Conservation (phyloP, 2,329 filamentous ascomycete species). For the Paramyrothecium sp. region DNA sequence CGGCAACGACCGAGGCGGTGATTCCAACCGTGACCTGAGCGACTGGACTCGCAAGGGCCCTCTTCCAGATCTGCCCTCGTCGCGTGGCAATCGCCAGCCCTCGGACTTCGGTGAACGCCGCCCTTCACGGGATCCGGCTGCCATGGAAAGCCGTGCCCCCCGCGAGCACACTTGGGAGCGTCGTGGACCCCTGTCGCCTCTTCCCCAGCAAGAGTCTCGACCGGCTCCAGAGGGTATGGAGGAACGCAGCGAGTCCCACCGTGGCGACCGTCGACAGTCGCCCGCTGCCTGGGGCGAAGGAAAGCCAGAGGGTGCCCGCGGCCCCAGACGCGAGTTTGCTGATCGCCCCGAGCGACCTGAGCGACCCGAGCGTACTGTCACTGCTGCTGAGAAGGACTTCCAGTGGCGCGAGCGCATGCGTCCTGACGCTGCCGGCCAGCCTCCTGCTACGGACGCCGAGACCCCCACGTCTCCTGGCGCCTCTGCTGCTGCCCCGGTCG, state of each 20-base stretch:
- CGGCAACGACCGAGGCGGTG: conserved; percentile 54
- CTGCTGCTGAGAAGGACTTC: conserved; percentile 87
- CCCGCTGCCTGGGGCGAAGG: conserved; percentile 77
- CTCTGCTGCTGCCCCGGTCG: conserved; percentile 46
- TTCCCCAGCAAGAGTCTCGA: conserved; percentile 50
- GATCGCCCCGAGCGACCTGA: conserved; percentile 74
- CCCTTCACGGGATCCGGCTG: conserved; percentile 60
- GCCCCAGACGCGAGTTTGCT: conserved; percentile 72
- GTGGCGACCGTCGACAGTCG: conserved; percentile 64
- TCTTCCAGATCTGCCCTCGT: conserved; percentile 67
- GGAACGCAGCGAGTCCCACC: conserved; percentile 55
- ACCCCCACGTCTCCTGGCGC: conserved; percentile 66
- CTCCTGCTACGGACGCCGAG: conserved; percentile 73
- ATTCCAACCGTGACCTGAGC: conserved; percentile 73
- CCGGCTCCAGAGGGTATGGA: conserved; percentile 51
- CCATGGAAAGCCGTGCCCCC: conserved; percentile 56
- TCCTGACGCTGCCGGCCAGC: conserved; percentile 67
- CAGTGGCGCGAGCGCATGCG: conserved; percentile 92
- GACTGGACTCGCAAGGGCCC: conserved; percentile 95
- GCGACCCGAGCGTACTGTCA: conserved; percentile 68
- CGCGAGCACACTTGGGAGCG: conserved; percentile 90
- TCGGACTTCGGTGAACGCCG: conserved; percentile 60
- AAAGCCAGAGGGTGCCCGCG: conserved; percentile 73
- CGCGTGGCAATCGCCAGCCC: conserved; percentile 44
- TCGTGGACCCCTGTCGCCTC: conserved; percentile 83